Evolutionary conservation across 805 yeast genomes (phyloP), one percentile per base, ranked within the genome.

Genomic region (Torulaspora indica): DNA sequence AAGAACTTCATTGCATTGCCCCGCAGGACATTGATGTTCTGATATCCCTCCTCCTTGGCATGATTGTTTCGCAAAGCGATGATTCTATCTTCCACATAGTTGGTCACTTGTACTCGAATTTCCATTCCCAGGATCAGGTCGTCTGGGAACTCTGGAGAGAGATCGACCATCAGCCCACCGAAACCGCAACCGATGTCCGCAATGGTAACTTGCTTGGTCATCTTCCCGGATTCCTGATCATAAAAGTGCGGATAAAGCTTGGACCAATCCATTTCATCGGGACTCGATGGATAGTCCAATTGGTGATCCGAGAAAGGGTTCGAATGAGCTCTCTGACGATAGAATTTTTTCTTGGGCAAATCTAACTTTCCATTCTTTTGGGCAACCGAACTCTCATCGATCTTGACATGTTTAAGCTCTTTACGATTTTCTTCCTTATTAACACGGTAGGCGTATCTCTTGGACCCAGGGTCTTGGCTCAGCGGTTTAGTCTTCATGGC

Each of bases 111-210:
- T 14, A 90, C 96, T 61, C 98, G 77, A 60, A 93, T 93, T 68
- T 93, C 98, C 96, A 93, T 89, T 13, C 98, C 98, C 36, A 93
- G 71, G 35, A 89, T 82, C 57, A 87, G 71, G 10, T 74, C 76
- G 3, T 85, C 78, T 1, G 93, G 89, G 51, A 85, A 83, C 43
- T 70, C 78, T 4, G 89, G 84, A 3, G 96, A 82, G 45, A 93
- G 73, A 42, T 87, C 84, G 28, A 85, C 80, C 55, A 87, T 64
- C 46, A 93, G 72, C 0, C 98, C 98, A 42, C 98, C 98, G 64
- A 86, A 93, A 1, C 98, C 98, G 69, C 98, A 93, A 7, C 98
- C 98, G 47, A 93, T 78, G 63, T 93, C 98, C 4, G 98, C 98
- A 42, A 93, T 83, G 44, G 86, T 89, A 15, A 89, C 95, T 20